Base-by-base conservation (phyloP, 2,329 filamentous ascomycete species). In the Tolypocladium ophioglossoides region DNA sequence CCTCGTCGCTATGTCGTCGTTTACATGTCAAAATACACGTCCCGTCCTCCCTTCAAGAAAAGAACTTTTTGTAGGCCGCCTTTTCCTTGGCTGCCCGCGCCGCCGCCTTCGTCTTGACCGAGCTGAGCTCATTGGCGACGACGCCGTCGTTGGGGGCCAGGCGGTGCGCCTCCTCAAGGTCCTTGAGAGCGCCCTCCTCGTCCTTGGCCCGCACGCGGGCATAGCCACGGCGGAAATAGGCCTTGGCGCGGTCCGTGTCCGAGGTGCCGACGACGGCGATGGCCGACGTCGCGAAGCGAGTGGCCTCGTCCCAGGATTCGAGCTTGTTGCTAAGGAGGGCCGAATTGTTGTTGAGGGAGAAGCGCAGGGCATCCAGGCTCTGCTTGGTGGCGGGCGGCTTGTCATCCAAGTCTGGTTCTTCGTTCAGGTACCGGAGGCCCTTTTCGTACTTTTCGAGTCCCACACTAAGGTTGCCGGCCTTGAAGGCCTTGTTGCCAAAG, bases 391-490 rank as follows among this genome's bases (percentile, higher is more conserved):
- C 84, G 48, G 80, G 75, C 5, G 86, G 78, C 61, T 92, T 89
- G 48, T 82, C 78, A 44, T 94, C 87, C 14, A 82, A 71, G 50
- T 88, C 83, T 1, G 87, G 86, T 65, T 91, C 89, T 70, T 95
- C 89, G 70, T 92, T 89, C 57, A 96, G 76, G 70, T 96, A 96
- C 63, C 91, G 84, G 57, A 96, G 73, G 20, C 84, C 91, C 76
- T 99, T 99, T 70, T 95, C 84, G 74, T 99, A 99, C 75, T 99
- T 99, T 57, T 86, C 84, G 30, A 97, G 77, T 2, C 85, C 92
- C 35, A 88, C 72, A 39, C 76, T 70, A 40, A 86, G 66, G 63
- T 96, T 82, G 41, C 84, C 84, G 30, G 73, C 76, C 78, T 96
- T 96, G 80, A 96, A 96, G 1, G 91, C 91, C 62, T 84, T 84